phyloP scores from a whole-genome alignment of 1,139 yeast species.

The Geotrichum candidum region DNA sequence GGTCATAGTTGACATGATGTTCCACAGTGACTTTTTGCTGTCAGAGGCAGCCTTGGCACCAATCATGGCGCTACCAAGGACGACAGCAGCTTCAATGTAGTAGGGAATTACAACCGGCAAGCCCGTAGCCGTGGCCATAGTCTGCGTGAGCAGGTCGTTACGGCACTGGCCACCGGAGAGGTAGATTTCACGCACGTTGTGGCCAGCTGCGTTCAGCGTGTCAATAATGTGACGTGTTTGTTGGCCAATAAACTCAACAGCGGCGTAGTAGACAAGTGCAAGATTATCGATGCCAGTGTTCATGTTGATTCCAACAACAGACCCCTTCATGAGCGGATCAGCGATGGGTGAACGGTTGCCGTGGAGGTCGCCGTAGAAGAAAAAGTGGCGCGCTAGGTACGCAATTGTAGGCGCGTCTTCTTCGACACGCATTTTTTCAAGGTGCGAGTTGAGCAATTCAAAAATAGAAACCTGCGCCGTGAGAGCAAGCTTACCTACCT shows the following conservation, averaged over 20 bases:
- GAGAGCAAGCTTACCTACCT: conserved; percentile 44
- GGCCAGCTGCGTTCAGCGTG: conserved; percentile 75
- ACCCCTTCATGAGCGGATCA: conserved; percentile 89
- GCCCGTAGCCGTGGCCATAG: conserved; percentile 89
- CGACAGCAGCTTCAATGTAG: conserved; percentile 94
- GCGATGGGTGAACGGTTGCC: conserved; percentile 97
- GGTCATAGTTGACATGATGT: conserved; percentile 75
- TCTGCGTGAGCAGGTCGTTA: conserved; percentile 78
- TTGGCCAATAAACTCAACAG: conserved; percentile 95
- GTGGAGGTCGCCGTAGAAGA: conserved; percentile 92
- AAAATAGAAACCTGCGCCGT: conserved; percentile 60
- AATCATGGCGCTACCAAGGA: conserved; percentile 86
- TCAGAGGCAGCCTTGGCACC: conserved; percentile 82
- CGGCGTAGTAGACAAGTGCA: conserved; percentile 82
- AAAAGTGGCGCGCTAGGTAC: conserved; percentile 73
- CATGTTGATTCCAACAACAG: conserved; percentile 88
- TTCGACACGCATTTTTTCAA: conserved; percentile 60
- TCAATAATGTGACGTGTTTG: conserved; percentile 94
- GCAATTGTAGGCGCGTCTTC: conserved; percentile 63
- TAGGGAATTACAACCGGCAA: conserved; percentile 89
- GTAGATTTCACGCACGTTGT: conserved; percentile 64
- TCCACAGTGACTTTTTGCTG: conserved; percentile 53
- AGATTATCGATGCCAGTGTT: conserved; percentile 77
- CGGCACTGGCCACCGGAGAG: conserved; percentile 97
- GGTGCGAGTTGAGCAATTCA: conserved; percentile 69